Percentiles rank a stretch among this genome's conserved stretches.
Evolutionary conservation across 1,284 basidiomycete species (phyloP).

Genomic region (Fomitiporia mediterranea): DNA sequence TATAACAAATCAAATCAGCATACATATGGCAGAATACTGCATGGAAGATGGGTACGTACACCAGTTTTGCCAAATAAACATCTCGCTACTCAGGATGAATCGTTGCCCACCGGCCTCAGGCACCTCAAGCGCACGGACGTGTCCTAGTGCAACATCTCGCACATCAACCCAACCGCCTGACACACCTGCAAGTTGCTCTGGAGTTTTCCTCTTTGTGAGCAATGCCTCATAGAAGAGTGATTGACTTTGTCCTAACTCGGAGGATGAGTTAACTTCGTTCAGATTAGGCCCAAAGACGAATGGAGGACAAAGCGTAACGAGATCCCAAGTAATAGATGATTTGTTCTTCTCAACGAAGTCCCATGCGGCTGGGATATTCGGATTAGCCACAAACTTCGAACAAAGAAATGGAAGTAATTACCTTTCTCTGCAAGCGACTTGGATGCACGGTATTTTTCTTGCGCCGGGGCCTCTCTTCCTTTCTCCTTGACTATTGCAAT

Average conservation of each 20-base stretch:
- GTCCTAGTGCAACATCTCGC: constrained; percentile 41
- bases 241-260: constrained; percentile 13
- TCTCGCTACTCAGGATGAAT: constrained; percentile 31
- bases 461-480: constrained; percentile 8
- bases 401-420: too few species aligned
- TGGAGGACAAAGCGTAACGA: constrained; percentile 20
- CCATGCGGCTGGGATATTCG: constrained; percentile 22
- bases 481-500: constrained; percentile 14
- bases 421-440: constrained; percentile 19
- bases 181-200: constrained; percentile 22
- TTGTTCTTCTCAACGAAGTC: constrained; percentile 22
- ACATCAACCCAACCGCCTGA: constrained; percentile 44
- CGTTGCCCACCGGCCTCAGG: constrained; percentile 39
- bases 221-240: constrained; percentile 12
- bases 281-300: constrained; percentile 19
- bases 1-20: background rate
- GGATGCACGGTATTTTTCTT: constrained; percentile 17
- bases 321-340: constrained; percentile 18
- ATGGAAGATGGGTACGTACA: constrained; percentile 7
- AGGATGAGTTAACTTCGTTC: constrained; percentile 12
- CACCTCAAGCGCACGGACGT: constrained; percentile 39
- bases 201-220: constrained; percentile 10
- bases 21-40: background rate
- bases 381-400: background rate
- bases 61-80: constrained; percentile 20